Evolutionary conservation across 2,329 filamentous ascomycete species (phyloP), one percentile per base, ranked within the genome.

Genomic region (Venturia carpophila): DNA sequence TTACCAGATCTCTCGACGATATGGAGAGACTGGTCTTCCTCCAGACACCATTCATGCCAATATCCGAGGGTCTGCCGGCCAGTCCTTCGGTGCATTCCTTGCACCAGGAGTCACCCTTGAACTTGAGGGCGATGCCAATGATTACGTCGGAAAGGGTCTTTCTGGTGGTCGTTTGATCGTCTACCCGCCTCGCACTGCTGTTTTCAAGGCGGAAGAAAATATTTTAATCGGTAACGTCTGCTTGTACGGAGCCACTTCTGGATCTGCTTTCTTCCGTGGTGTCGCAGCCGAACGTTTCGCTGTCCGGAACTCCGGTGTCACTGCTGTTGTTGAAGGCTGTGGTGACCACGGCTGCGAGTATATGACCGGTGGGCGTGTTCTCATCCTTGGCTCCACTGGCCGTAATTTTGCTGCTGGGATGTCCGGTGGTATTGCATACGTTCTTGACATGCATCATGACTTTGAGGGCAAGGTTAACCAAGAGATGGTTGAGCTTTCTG

Each of bases 351-450:
- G 91, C 68, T 97, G 92, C 75, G 93, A 97, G 82, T 97, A 97
- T 84, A 97, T 97, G 93, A 97, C 93, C 72, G 93, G 93, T 75
- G 93, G 93, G 74, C 91, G 92, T 73, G 83, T 97, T 62, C 80
- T 97, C 69, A 84, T 96, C 72, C 84, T 97, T 60, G 93, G 93
- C 66, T 86, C 85, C 72, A 96, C 92, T 73, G 93, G 93, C 58
- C 92, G 93, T 71, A 97, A 97, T 82, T 97, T 97, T 73, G 93
- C 92, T 71, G 93, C 93, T 67, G 93, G 93, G 82, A 97, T 97
- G 93, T 97, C 92, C 73, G 93, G 93, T 74, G 93, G 93, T 82
- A 97, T 97, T 72, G 92, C 92, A 21, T 97, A 96, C 73, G 86
- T 97, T 64, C 85, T 97, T 39, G 93, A 97, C 73, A 88, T 94